phyloP scores from a whole-genome alignment of 2,329 filamentous ascomycete species.

The Alternaria tenuissima region DNA sequence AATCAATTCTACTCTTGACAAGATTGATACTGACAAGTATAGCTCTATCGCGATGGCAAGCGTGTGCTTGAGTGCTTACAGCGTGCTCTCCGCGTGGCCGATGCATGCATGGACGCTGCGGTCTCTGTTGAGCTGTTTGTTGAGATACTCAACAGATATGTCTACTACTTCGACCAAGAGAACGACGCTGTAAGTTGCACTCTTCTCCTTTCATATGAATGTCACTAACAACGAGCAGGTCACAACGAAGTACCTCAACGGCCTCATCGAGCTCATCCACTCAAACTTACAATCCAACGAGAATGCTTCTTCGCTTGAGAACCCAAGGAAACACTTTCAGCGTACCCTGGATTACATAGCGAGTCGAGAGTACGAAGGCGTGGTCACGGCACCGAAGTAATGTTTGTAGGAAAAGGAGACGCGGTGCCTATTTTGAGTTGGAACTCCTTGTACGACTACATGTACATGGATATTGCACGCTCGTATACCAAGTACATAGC shows the following conservation, averaged over 20 bases:
- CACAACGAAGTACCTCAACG: slow-evolving; percentile 97
- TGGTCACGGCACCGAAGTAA: slow-evolving; percentile 73
- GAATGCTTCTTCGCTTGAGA: slow-evolving; percentile 83
- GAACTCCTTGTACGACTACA: slow-evolving; percentile 20
- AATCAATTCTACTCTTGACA: neutral
- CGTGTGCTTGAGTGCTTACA: slow-evolving; percentile 96
- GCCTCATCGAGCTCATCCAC: slow-evolving; percentile 96
- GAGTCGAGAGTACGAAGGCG: slow-evolving; percentile 89
- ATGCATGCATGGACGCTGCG: slow-evolving; percentile 98
- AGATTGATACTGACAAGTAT: slow-evolving; percentile 16
- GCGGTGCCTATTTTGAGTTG: neutral
- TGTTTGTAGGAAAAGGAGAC: slow-evolving; percentile 5
- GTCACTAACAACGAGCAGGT: slow-evolving; percentile 59
- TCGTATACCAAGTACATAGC: slow-evolving; percentile 21
- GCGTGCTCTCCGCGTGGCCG: slow-evolving; percentile 91
- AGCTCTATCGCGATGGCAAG: slow-evolving; percentile 96
- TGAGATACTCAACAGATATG: slow-evolving; percentile 96
- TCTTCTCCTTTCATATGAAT: neutral
- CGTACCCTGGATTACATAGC: slow-evolving; percentile 94
- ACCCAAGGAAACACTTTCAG: slow-evolving; percentile 91
- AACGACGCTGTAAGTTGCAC: slow-evolving; percentile 79
- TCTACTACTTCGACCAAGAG: slow-evolving; percentile 99
- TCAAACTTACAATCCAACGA: slow-evolving; percentile 90
- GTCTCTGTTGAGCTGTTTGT: slow-evolving; percentile 98
- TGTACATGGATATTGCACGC: slow-evolving; percentile 10